phyloP scores from a whole-genome alignment of 192 early-diverging fungal species.

The Umbelopsis sp. region DNA sequence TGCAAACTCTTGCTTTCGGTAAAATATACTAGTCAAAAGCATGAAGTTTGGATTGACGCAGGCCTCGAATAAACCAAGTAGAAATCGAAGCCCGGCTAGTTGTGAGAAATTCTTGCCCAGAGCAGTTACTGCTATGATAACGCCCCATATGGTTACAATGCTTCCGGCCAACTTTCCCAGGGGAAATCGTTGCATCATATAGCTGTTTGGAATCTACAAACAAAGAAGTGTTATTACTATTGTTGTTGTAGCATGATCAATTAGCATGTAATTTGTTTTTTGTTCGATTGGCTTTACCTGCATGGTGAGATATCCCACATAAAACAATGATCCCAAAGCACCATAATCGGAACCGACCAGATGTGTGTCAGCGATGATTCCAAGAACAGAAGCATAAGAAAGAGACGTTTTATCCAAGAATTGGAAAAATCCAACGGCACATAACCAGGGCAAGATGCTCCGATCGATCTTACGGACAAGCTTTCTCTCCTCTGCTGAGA shows the following conservation, averaged over 20 bases:
- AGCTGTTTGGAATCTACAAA: slow-evolving; percentile 26
- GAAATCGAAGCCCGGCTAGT: slow-evolving; percentile 22
- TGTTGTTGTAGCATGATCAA: not conserved
- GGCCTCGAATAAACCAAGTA: slow-evolving; percentile 33
- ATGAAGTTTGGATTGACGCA: slow-evolving; percentile 22
- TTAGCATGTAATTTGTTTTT: too few species aligned
- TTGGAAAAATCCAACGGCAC: slow-evolving; percentile 28
- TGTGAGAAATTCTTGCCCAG: slow-evolving; percentile 23
- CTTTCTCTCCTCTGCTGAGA: slow-evolving; percentile 2
- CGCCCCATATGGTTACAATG: slow-evolving; percentile 25
- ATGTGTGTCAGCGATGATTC: slow-evolving; percentile 22
- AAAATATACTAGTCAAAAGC: slow-evolving; percentile 23
- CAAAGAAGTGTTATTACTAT: not conserved
- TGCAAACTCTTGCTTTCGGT: slow-evolving; percentile 27
- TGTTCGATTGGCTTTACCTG: not conserved
- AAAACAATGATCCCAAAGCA: slow-evolving; percentile 25
- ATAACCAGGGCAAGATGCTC: slow-evolving; percentile 23
- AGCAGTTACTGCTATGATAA: not conserved
- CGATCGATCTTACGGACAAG: slow-evolving; percentile 28
- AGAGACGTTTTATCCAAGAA: slow-evolving; percentile 32
- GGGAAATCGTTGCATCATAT: slow-evolving; percentile 23
- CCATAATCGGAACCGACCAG: slow-evolving; percentile 16
- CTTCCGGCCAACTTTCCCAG: slow-evolving; percentile 21
- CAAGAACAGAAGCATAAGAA: slow-evolving; percentile 10
- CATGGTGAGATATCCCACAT: slow-evolving; percentile 22